Evolutionary conservation across 352 stramenopile species (phyloP).

Genomic region (Pythium folliculosum): DNA sequence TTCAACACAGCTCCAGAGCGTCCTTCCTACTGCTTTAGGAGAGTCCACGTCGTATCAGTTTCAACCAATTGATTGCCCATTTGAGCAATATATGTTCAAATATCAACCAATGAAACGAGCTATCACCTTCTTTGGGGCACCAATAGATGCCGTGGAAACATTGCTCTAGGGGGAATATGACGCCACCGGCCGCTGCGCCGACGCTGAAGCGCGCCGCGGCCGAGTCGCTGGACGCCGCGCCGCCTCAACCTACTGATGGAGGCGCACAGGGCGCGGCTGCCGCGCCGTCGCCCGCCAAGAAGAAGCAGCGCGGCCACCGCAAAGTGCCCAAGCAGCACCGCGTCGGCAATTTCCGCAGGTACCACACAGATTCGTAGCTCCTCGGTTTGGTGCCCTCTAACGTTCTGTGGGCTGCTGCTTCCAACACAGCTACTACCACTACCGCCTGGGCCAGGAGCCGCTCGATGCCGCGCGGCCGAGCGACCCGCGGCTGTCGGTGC

Average conservation of each 20-base stretch:
- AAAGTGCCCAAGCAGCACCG: constrained; percentile 39
- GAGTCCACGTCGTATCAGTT: too few relatives aligned
- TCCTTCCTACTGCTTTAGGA: too few relatives aligned
- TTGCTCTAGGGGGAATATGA: too few relatives aligned
- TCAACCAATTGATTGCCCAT: too few relatives aligned
- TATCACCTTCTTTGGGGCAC: too few relatives aligned
- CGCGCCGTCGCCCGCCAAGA: constrained; percentile 2
- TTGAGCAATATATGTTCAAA: too few relatives aligned
- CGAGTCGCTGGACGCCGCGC: not conserved
- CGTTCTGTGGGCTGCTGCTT: not conserved
- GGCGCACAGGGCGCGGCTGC: not conserved
- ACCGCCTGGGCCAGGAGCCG: constrained; percentile 60
- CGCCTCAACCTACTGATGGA: not conserved
- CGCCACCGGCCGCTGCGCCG: too few relatives aligned
- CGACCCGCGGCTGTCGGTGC: constrained; percentile 57
- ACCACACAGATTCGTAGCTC: not conserved
- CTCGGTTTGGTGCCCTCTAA: not conserved
- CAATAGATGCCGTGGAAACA: too few relatives aligned
- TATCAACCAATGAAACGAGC: too few relatives aligned
- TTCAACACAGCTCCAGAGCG: too few relatives aligned
- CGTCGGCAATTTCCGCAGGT: constrained; percentile 82
- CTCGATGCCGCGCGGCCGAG: constrained; percentile 34
- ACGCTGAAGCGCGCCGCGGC: not conserved
- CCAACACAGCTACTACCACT: constrained; percentile 69
- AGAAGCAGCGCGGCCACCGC: constrained; percentile 15